These are phyloP conservation scores for Phaffia tasmanica DNA, from an alignment of 768 basidiomycete species.

Conservation along the genomic window DNA sequence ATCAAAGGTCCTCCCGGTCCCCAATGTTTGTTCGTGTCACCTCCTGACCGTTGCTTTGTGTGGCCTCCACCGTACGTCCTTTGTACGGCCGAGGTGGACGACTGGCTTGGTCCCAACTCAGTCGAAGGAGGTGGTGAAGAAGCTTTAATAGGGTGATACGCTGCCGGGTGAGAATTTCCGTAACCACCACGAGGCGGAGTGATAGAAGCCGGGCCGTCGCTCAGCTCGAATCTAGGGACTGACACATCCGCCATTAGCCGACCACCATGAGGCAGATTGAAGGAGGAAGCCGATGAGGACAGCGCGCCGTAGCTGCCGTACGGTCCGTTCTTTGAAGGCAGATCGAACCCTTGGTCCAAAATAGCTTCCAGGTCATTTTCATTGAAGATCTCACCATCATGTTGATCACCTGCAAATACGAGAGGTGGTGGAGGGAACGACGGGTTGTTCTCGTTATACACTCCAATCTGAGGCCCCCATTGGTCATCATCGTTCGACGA, in stretches of 20 bases:
- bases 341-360: conserved; percentile 78
- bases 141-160: conserved; percentile 8
- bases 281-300: conserved; percentile 1
- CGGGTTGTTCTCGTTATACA: conserved; percentile 67
- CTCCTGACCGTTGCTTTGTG: conserved; percentile 36
- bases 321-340: neutral
- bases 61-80: conserved; percentile 31
- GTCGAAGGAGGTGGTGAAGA: conserved; percentile 2
- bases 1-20: conserved; percentile 22
- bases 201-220: conserved; percentile 10
- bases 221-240: conserved; percentile 18
- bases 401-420: conserved; percentile 46
- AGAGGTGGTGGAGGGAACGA: conserved; percentile 76
- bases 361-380: conserved; percentile 78
- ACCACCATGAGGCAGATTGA: neutral
- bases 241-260: conserved; percentile 6
- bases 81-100: conserved; percentile 29
- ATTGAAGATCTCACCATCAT: conserved; percentile 47
- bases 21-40: conserved; percentile 25
- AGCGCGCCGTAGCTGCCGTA: conserved; percentile 4
- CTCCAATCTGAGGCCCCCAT: conserved; percentile 91
- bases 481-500: conserved; percentile 73
- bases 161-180: conserved; percentile 6
- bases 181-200: conserved; percentile 10
- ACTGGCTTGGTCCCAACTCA: conserved; percentile 16